Evolutionary conservation across 768 basidiomycete genomes (phyloP).

Genomic region (Lactifluus echinatus): DNA sequence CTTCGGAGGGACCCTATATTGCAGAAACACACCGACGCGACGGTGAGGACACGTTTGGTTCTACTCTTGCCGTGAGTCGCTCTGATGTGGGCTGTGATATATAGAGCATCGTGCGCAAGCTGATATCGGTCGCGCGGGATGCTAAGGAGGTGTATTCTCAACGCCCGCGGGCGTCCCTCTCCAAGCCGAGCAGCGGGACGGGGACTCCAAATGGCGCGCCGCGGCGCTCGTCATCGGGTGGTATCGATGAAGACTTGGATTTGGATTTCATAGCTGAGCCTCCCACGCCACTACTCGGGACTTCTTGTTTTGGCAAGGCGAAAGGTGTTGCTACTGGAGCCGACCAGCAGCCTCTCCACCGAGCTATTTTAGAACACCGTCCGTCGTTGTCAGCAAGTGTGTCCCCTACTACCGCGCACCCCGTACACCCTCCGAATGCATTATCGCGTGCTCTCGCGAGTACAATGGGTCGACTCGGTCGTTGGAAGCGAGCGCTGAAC

Average conservation of each 20-base stretch:
- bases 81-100: conserved; percentile 9
- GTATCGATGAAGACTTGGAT: conserved; percentile 62
- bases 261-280: conserved; percentile 63
- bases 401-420: conserved; percentile 37
- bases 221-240: conserved; percentile 36
- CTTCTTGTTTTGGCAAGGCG: conserved; percentile 15
- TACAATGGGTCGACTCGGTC: conserved; percentile 74
- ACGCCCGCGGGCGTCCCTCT: conserved; percentile 26
- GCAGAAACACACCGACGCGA: conserved; percentile 55
- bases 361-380: conserved; percentile 41
- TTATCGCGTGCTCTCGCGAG: conserved; percentile 71
- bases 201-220: conserved; percentile 4
- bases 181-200: conserved; percentile 24
- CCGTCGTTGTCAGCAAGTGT: conserved; percentile 30
- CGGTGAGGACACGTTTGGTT: conserved; percentile 41
- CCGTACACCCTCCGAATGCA: conserved; percentile 46
- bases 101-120: conserved; percentile 76
- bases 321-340: conserved; percentile 3
- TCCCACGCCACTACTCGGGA: conserved; percentile 26
- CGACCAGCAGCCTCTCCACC: conserved; percentile 47
- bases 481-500: conserved; percentile 75
- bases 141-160: conserved; percentile 56
- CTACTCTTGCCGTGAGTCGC: conserved; percentile 1
- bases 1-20: conserved; percentile 63
- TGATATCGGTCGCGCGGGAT: conserved; percentile 77